Base-by-base conservation (phyloP, 2,329 filamentous ascomycete genomes). In the Davidsoniella australis region DNA sequence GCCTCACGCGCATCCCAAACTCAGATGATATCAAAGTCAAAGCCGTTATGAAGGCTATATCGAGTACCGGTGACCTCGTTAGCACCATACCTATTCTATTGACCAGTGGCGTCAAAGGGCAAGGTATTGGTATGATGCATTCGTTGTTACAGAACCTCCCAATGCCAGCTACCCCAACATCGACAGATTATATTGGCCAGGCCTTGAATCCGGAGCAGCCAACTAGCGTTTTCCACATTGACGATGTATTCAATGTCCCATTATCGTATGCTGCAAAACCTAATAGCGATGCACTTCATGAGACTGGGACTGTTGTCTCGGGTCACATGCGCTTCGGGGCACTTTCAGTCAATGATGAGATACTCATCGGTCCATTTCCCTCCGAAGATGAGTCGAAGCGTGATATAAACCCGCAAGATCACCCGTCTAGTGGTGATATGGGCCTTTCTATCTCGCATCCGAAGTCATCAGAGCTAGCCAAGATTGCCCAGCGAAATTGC, bases 51-150 rank as follows among this genome's bases (percentile, higher is more conserved):
- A 59, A 69, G 46, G 63, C 63, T 23, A 68, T 84, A 20, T 58
- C 64, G 2, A 62, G 66, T 45, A 57, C 69, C 16, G 62, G 68
- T 54, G 59, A 65, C 56, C 41, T 48, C 41, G 29, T 42, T 16
- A 20, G 17, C 16, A 68, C 76, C 33, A 82, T 96, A 1, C 91
- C 91, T 0, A 88, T 98, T 45, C 66, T 95, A 1, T 71, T 96
- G 51, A 89, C 87, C 3, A 95, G 88, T 59, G 79, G 87, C 3
- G 80, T 94, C 2, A 85, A 82, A 56, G 91, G 89, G 0, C 80
- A 73, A 10, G 89, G 91, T 0, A 82, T 96, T 49, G 78, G 79
- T 4, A 75, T 83, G 49, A 62, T 94, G 18, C 91, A 96, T 65
- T 84, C 86, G 16, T 71, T 96, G 17, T 68, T 98, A 10, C 75